phyloP scores from a whole-genome alignment of 1,284 basidiomycete species.

The Xerocomus cyaneibrunnescens region DNA sequence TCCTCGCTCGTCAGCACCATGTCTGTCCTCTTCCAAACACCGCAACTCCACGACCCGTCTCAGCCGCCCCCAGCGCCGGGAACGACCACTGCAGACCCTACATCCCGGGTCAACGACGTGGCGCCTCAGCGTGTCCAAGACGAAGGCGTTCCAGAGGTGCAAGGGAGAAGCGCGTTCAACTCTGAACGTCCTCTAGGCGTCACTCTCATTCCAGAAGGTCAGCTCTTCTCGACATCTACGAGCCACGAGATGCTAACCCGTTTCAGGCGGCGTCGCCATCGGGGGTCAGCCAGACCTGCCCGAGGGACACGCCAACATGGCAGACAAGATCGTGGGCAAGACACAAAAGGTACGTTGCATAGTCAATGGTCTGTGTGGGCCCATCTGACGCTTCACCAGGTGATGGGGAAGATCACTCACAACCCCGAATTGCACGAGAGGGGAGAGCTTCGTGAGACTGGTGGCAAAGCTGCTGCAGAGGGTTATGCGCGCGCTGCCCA shows the following conservation, averaged over 20 bases:
- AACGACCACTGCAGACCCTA: neutral
- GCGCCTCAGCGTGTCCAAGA: neutral
- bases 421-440: slow-evolving; percentile 54
- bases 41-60: slow-evolving; percentile 18
- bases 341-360: slow-evolving; percentile 45
- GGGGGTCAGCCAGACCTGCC: slow-evolving; percentile 44
- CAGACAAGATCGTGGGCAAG: slow-evolving; percentile 56
- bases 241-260: neutral
- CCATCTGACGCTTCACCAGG: slow-evolving; percentile 32
- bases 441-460: slow-evolving; percentile 54
- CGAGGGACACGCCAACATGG: slow-evolving; percentile 40
- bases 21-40: slow-evolving; percentile 1
- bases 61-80: slow-evolving; percentile 12
- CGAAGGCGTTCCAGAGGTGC: neutral
- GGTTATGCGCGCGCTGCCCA: slow-evolving; percentile 45
- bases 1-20: slow-evolving; percentile 1
- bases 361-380: neutral
- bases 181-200: slow-evolving; percentile 44
- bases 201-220: slow-evolving; percentile 41
- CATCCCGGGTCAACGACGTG: neutral
- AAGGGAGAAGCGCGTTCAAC: slow-evolving; percentile 37
- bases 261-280: slow-evolving; percentile 44
- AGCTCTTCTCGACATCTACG: neutral
- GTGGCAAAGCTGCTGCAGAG: slow-evolving; percentile 48
- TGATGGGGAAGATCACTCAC: slow-evolving; percentile 47